phyloP scores from a whole-genome alignment of 768 basidiomycete species.

The Suillus placidus region DNA sequence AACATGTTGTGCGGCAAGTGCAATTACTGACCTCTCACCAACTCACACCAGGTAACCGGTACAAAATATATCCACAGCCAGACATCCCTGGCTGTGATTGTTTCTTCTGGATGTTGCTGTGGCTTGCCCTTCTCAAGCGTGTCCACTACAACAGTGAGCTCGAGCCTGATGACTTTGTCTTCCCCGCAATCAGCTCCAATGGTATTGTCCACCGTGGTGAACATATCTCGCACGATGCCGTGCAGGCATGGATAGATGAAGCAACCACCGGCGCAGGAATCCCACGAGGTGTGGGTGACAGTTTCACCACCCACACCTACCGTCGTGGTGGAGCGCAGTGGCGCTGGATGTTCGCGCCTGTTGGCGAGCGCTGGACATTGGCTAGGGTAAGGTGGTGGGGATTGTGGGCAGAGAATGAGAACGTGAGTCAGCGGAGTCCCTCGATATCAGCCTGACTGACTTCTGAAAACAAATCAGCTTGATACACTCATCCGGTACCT shows the following conservation, averaged over 20 bases:
- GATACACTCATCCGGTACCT: not conserved
- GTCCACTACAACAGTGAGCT: slow-evolving; percentile 17
- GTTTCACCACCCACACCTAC: slow-evolving; percentile 32
- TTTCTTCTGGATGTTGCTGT: slow-evolving; percentile 30
- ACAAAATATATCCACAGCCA: slow-evolving; percentile 38
- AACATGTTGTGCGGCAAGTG: not conserved
- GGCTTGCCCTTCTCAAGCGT: slow-evolving; percentile 14
- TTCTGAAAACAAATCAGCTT: not conserved
- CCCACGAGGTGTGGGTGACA: slow-evolving; percentile 9
- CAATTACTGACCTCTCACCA: not conserved
- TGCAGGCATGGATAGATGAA: slow-evolving; percentile 32
- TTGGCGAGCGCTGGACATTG: slow-evolving; percentile 39
- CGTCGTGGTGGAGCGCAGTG: slow-evolving; percentile 32
- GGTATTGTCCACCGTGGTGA: slow-evolving; percentile 27
- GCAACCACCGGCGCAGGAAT: slow-evolving; percentile 17
- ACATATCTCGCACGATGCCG: slow-evolving; percentile 31
- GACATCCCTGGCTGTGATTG: slow-evolving; percentile 34
- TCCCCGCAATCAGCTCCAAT: slow-evolving; percentile 33
- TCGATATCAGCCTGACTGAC: not conserved
- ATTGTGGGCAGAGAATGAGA: slow-evolving; percentile 23
- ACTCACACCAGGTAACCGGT: slow-evolving; percentile 28
- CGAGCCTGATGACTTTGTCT: slow-evolving; percentile 33
- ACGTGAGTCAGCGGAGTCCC: not conserved
- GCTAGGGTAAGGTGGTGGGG: slow-evolving; percentile 43
- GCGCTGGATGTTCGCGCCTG: slow-evolving; percentile 34